Conservation (phyloP, 441 rosid species). For the Capsella rubella region DNA sequence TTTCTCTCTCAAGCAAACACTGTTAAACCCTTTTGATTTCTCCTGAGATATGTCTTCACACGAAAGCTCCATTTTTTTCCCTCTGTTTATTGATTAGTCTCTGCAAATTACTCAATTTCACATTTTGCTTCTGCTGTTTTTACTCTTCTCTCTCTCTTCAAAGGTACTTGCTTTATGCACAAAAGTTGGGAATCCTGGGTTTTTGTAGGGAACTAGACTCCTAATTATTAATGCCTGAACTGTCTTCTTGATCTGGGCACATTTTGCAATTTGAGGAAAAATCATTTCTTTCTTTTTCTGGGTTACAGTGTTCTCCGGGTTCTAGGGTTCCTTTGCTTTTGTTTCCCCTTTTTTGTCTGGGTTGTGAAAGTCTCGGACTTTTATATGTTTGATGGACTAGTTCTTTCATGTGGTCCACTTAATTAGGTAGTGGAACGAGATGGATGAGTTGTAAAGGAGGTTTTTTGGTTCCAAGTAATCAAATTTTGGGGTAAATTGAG, state of each 20-base stretch:
- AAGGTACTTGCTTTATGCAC: slow-evolving; percentile 42
- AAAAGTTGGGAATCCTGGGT: slow-evolving; percentile 21
- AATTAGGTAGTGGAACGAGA: slow-evolving; percentile 26
- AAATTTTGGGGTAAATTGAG: slow-evolving; percentile 33
- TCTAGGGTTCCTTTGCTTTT: slow-evolving; percentile 41
- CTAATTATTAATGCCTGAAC: slow-evolving; percentile 19
- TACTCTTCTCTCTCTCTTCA: slow-evolving; percentile 27
- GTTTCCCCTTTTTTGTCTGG: slow-evolving; percentile 16
- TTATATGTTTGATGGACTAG: not conserved
- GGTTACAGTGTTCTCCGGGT: slow-evolving; percentile 31
- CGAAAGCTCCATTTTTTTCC: slow-evolving; percentile 22
- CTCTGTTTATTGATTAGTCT: not conserved
- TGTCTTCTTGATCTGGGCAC: slow-evolving; percentile 38
- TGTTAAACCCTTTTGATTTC: slow-evolving; percentile 45
- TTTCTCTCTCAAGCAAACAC: slow-evolving; percentile 37
- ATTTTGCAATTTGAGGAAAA: slow-evolving; percentile 24
- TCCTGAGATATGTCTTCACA: slow-evolving; percentile 8
- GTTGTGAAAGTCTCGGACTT: slow-evolving; percentile 18
- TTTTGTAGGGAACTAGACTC: not conserved
- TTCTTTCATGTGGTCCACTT: slow-evolving; percentile 30
- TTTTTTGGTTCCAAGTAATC: slow-evolving; percentile 41
- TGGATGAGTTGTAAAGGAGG: slow-evolving; percentile 27
- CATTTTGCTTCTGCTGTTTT: slow-evolving; percentile 23
- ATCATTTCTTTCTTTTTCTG: slow-evolving; percentile 5
- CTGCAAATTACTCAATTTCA: slow-evolving; percentile 34